Base-by-base conservation (phyloP, 352 stramenopile genomes). In the Phytopythium litorale region DNA sequence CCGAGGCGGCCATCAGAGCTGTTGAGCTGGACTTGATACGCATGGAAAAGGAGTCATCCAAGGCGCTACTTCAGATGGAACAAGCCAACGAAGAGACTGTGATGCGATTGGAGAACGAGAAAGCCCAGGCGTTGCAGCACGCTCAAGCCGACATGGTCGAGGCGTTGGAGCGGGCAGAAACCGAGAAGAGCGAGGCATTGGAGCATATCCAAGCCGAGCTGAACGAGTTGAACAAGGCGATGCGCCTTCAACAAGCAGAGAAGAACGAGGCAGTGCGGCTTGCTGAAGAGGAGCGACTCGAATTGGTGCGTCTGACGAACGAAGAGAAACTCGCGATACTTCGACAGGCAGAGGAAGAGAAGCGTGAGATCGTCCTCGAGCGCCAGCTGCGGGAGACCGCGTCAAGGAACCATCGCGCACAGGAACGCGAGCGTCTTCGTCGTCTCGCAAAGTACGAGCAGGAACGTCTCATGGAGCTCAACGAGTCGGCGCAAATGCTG, bases 391-490 rank as follows among this genome's bases (percentile, higher is more conserved):
- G 35, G 3, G 53, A 58, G 38, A 33, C 53, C 3, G 53, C 53
- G 16, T 25, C 53, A 8, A 48, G 53, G 32, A 49, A 23, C 13
- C 53, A 58, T 8, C 53, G 53, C 16, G 25, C 15, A 1, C 53
- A 58, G 12, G 53, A 58, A 21, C 35, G 35, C 8, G 53, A 58
- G 35, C 35, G 53, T 0, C 53, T 58, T 30, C 53, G 53, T 15
- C 53, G 53, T 2, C 38, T 58, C 2, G 53, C 53, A 12, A 58
- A 58, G 21, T 58, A 58, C 35, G 53, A 58, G 33, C 35, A 58
- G n/a, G 35, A 58, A 8, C 35, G 53, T 1, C 38, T 58, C 6
- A 23, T 46, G 13, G 53, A 58, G 33, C 53, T 58, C 13, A 58
- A 58, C 21, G 53, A 58, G 38, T 48, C 21, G 25, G 53, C 35